Percentiles rank a stretch among this genome's conserved stretches.
phyloP scores from a whole-genome alignment of 768 basidiomycete species.

The Boletus rubropictus region DNA sequence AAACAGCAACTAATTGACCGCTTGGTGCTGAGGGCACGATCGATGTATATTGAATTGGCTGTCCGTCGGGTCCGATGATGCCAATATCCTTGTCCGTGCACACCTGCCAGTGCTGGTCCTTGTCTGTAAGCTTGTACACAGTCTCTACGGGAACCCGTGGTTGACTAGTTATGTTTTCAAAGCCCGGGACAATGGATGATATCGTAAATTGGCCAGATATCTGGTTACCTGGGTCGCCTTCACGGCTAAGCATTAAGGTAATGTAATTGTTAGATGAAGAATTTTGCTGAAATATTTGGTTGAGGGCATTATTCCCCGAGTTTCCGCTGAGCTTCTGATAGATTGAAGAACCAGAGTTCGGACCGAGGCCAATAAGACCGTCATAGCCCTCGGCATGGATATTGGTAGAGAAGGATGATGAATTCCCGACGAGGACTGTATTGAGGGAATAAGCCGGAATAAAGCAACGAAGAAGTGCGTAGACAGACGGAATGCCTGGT shows the following conservation, averaged over 20 bases:
- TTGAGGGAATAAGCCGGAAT: not conserved
- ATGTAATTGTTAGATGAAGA: conserved; percentile 55
- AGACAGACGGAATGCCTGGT: conserved; percentile 63
- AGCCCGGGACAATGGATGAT: conserved; percentile 56
- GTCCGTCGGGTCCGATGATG: conserved; percentile 73
- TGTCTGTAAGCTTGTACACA: conserved; percentile 52
- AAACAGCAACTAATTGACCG: conserved; percentile 61
- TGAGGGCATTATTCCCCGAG: conserved; percentile 54
- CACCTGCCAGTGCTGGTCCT: conserved; percentile 80
- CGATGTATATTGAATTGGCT: conserved; percentile 52
- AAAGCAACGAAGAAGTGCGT: not conserved
- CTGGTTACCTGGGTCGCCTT: conserved; percentile 44
- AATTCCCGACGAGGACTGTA: conserved; percentile 58
- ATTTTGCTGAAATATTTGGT: conserved; percentile 59
- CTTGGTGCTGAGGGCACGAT: conserved; percentile 64
- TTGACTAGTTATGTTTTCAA: conserved; percentile 54
- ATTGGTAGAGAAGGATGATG: conserved; percentile 57
- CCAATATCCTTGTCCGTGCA: conserved; percentile 59
- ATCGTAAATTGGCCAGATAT: conserved; percentile 64
- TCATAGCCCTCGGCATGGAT: conserved; percentile 58
- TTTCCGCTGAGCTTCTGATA: conserved; percentile 45
- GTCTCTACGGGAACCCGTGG: conserved; percentile 62
- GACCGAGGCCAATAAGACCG: conserved; percentile 75
- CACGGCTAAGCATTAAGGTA: conserved; percentile 60
- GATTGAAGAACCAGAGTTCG: conserved; percentile 64